Base-by-base conservation (phyloP, 2,329 filamentous ascomycete genomes). In the Grosmannia clavigera region DNA sequence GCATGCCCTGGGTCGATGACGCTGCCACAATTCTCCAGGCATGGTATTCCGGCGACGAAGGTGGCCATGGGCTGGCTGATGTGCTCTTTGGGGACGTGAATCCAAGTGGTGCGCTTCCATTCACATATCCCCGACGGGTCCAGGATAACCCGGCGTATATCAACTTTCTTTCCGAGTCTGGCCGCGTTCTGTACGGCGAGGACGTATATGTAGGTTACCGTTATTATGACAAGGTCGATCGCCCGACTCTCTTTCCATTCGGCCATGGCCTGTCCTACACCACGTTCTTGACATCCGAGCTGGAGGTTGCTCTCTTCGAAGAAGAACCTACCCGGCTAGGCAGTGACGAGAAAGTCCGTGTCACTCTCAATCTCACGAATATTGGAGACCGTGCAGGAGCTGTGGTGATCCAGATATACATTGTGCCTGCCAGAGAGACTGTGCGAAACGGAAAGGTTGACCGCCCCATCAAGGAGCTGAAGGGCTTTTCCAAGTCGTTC, bases 231-330 rank as follows among this genome's bases (percentile, higher is more conserved):
- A 85, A 81, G 66, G 78, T 58, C 40, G 33, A 40, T 3, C 25
- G 27, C 62, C 74, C 74, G 0, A 81, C 86, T 0, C 78, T 87
- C 38, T 92, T 91, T 71, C 80, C 86, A 60, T 94, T 94, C 68
- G 89, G 89, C 16, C 85, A 90, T 68, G 89, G 89, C 1, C 76
- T 94, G 1, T 88, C 86, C 12, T 92, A 92, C 71, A 91, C 88
- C 0, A 83, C 75, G 0, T 92, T 92, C 33, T 29, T 57, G 46
- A 19, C 6, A 6, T 11, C 9, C 6, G 6, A 19, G 12, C 46
- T 50, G 10, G 12, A 19, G 6, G 46, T 50, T 6, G n/a, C 6
- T 50, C 6, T 19, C 46, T 50, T 19, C 6, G 46, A 50, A 19
- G 14, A 50, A 40, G 22, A 22, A 22, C 22, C 22, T 22, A 22